phyloP scores from a whole-genome alignment of 805 yeast species.

The Wickerhamomyces subpelliculosus region DNA sequence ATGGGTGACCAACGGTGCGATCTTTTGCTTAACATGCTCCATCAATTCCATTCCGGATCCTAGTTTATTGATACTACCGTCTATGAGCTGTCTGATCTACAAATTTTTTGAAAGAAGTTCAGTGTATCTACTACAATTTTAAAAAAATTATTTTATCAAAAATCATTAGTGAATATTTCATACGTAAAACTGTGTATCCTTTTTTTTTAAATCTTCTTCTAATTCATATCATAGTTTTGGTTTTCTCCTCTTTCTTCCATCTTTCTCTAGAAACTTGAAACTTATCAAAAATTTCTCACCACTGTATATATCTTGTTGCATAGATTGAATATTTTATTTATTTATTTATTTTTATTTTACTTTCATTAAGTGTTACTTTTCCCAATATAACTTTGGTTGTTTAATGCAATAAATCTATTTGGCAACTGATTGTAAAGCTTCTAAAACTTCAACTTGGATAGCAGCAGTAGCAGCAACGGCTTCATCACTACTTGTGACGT shows the following conservation, averaged over 20 bases:
- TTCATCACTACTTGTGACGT: conserved; percentile 78
- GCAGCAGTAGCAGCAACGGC: conserved; percentile 89
- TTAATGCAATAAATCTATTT: conserved; percentile 47
- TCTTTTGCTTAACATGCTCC: too few relatives aligned
- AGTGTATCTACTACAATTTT: neutral
- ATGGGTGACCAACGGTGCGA: too few relatives aligned
- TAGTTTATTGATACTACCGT: too few relatives aligned
- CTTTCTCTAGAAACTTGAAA: neutral
- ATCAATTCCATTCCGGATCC: too few relatives aligned
- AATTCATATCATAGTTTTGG: too few relatives aligned
- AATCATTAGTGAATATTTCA: neutral
- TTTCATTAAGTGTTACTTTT: neutral
- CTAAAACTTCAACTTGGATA: conserved; percentile 92
- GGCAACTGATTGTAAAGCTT: conserved; percentile 82
- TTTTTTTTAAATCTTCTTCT: too few relatives aligned
- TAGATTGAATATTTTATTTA: too few relatives aligned
- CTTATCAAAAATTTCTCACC: neutral
- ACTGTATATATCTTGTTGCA: neutral
- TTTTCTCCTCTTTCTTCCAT: too few relatives aligned
- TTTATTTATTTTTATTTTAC: too few relatives aligned
- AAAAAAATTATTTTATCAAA: neutral
- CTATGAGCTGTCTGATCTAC: too few relatives aligned
- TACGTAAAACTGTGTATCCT: neutral
- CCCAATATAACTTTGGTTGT: too few relatives aligned
- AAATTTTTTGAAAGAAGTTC: too few relatives aligned